Percentiles rank a stretch among this genome's conserved stretches.
Evolutionary conservation across 164 flowering plant species (phyloP).

Genomic region (Vitis rupestris): DNA sequence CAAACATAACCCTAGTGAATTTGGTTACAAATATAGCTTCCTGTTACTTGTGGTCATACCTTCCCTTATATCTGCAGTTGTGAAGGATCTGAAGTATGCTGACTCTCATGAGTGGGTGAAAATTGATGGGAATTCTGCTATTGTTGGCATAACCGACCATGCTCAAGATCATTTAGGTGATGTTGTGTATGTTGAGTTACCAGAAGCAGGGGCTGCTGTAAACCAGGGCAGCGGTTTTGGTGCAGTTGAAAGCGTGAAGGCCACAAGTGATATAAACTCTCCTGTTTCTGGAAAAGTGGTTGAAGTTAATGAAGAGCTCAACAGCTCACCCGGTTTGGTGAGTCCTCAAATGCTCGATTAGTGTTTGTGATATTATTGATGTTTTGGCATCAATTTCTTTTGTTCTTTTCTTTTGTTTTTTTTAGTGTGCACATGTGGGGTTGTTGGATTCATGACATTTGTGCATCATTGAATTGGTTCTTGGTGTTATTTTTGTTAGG

Average conservation of each 20-base stretch:
- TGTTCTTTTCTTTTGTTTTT: no score
- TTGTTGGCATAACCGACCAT: conserved; percentile 74
- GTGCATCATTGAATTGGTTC: no score
- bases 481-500: no score
- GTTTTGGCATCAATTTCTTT: neutral
- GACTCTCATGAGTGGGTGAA: conserved; percentile 81
- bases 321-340: conserved; percentile 76
- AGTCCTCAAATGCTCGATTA: conserved; percentile 23
- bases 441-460: no score
- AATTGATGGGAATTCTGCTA: conserved; percentile 56
- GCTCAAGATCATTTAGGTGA: conserved; percentile 96
- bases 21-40: neutral
- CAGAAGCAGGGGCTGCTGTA: conserved; percentile 76
- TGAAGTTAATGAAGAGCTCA: conserved; percentile 76
- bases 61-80: conserved; percentile 40
- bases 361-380: neutral
- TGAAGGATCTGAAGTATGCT: conserved; percentile 67
- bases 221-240: conserved; percentile 74
- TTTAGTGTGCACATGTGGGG: no score
- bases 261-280: conserved; percentile 88
- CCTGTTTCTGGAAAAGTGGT: conserved; percentile 90
- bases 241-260: conserved; percentile 98
- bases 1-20: no score
- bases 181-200: conserved; percentile 92
- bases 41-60: neutral